Evolutionary conservation across 768 basidiomycete species (phyloP), one percentile per base, ranked within the genome.

Genomic region (Lactifluus piperatus): DNA sequence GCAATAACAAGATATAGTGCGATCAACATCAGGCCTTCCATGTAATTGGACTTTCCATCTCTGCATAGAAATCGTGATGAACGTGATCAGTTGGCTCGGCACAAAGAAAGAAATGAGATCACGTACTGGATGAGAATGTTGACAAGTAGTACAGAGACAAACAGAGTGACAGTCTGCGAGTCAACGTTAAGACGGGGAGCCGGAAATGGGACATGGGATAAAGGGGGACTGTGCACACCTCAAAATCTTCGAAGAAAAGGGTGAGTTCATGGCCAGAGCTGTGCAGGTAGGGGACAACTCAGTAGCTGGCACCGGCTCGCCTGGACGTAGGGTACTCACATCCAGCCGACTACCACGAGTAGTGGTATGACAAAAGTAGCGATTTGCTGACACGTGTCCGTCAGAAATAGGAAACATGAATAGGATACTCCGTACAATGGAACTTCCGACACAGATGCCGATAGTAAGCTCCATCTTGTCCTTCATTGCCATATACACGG

Each of bases 401-500:
- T 44, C 34, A 5, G 26, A 36, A 36, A 6, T 36, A 4, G 2
- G 22, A 34, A 6, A 27, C 10, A 39, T 2, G 44, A n/a, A 51
- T 48, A 46, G 22, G 34, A 36, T 44, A 36, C 52, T 60, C 24
- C 85, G 63, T 60, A 89, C 88, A 56, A 91, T 91, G 2, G 88
- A 89, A 64, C 86, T 88, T 16, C 88, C 86, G 48, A 89, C 83
- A 60, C 86, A 88, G 54, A 91, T 84, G 1, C 81, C 83, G 64
- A 93, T 89, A 0, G 90, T 89, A 50, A 86, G 71, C 64, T 83
- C 79, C 77, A 82, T 84, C 67, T 85, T 83, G 63, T 77, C 72
- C 68, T 92, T 90, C 76, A 86, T 75, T 1, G 91, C 90, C 90
- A 93, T 91, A 83, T 88, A 93, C 3, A 94, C 81, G 8, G 88